Base-by-base conservation (phyloP, 2,329 filamentous ascomycete species). In the Aureobasidium sp. region DNA sequence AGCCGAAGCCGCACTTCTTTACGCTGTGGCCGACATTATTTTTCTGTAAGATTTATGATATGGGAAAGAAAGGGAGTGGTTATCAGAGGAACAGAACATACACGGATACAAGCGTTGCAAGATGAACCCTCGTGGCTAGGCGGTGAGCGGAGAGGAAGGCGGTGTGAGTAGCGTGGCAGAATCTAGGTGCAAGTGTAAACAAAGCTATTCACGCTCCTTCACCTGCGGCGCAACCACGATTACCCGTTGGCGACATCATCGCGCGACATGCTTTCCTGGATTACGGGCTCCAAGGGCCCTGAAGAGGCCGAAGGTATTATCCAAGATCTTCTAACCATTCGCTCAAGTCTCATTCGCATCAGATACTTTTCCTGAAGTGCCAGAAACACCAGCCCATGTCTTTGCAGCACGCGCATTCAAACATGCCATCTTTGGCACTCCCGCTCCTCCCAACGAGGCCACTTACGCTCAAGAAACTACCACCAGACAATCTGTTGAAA, bases 371-470 rank as follows among this genome's bases (percentile, higher is more conserved):
- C 68, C 80, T 62, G 83, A 86, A 45, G 75, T 81, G 7, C 85
- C 84, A 54, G 83, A 86, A 66, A 87, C 85, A 1, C 85, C 85
- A 9, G 85, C 84, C 50, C 84, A 84, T 50, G 78, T 87, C 27
- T 88, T 88, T 70, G 85, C 85, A 21, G 81, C 86, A 61, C 85
- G 85, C 68, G 85, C 85, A 16, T 85, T 87, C 72, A 85, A 83
- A 67, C 83, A 84, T 64, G 82, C 83, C 47, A 73, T 88, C 61
- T 87, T 85, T 72, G 84, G 84, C 30, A 87, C 85, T 0, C 85
- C 85, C 14, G 79, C 80, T 27, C 79, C 79, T 11, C 75, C 79
- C 44, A 77, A 81, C 34, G 73, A 68, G 55, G 64, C 66, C 10
- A 67, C 67, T 13, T 57, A 62, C 5, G 14, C 25, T 14, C 32